These are phyloP conservation scores for Suillus fuscotomentosus DNA, from an alignment of 768 basidiomycete species.

Conservation along the genomic window DNA sequence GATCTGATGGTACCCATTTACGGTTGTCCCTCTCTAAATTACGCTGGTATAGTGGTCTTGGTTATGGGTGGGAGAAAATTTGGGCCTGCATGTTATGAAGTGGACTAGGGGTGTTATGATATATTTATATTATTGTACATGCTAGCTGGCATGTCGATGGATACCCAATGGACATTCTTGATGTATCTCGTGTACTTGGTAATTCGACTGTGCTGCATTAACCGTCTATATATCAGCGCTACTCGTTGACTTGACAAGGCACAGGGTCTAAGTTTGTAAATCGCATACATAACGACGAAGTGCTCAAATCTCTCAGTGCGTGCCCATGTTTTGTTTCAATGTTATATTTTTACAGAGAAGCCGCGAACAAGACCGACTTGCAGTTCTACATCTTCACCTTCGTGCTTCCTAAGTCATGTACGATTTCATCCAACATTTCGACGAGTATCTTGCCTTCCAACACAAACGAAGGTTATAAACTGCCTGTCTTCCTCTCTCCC, in stretches of 20 bases:
- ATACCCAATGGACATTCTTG: neutral
- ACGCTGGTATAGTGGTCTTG: neutral
- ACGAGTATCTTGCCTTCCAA: conserved; percentile 10
- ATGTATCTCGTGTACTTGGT: neutral
- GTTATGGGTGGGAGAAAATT: neutral
- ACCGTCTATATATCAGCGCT: neutral
- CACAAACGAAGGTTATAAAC: neutral
- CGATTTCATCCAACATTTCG: conserved; percentile 16
- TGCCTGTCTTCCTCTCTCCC: conserved; percentile 43
- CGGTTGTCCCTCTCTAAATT: neutral
- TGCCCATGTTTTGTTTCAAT: neutral
- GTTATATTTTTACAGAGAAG: neutral
- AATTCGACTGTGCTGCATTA: neutral
- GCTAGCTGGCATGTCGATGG: neutral
- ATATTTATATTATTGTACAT: neutral
- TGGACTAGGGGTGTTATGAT: neutral
- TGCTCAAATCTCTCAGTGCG: neutral
- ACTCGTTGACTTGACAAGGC: neutral
- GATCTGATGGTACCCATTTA: neutral
- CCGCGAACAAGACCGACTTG: neutral
- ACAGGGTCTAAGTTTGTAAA: neutral
- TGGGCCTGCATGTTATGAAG: neutral
- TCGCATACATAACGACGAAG: neutral
- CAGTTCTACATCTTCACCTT: no score
- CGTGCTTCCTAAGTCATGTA: neutral